These are phyloP conservation scores for Podochytrium sp. DNA, from an alignment of 192 early-diverging fungal species.

Conservation along the genomic window DNA sequence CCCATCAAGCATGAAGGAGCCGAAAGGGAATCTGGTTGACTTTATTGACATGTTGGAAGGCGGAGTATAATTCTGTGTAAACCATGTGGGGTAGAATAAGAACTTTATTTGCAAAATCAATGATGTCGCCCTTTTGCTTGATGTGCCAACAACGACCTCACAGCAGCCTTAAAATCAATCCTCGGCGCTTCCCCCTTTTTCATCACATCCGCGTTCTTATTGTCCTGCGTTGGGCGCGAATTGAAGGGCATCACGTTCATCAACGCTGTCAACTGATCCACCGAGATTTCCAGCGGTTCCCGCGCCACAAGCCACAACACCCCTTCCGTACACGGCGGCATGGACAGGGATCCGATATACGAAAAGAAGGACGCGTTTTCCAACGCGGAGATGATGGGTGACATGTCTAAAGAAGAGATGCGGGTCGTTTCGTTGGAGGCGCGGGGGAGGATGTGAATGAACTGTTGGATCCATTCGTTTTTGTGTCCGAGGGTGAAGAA, in stretches of 20 bases:
- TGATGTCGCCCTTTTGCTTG: too few relatives aligned
- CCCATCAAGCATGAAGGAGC: conserved; percentile 77
- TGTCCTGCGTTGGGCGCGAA: conserved; percentile 3
- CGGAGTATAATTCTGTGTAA: too few relatives aligned
- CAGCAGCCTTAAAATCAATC: too few relatives aligned
- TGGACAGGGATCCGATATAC: conserved; percentile 64
- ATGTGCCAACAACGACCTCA: too few relatives aligned
- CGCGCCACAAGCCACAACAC: conserved; percentile 48
- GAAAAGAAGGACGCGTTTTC: conserved; percentile 10
- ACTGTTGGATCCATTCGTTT: conserved; percentile 34
- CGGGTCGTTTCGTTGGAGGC: background rate
- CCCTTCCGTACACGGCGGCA: conserved; percentile 67
- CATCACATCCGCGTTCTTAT: background rate
- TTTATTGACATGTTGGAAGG: conserved; percentile 51
- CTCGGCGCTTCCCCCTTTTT: too few relatives aligned
- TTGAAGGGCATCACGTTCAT: conserved; percentile 10
- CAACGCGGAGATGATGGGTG: background rate
- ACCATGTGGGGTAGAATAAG: too few relatives aligned
- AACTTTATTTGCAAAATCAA: too few relatives aligned
- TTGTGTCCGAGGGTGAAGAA: conserved; percentile 44
- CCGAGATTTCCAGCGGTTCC: background rate
- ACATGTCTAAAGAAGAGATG: conserved; percentile 22
- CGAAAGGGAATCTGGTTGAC: conserved; percentile 72
- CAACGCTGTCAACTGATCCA: background rate
- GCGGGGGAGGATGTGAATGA: conserved; percentile 3